Percentiles rank a stretch among this genome's conserved stretches.
phyloP scores from a whole-genome alignment of 495 filamentous ascomycete species.

The Cercophora samala region DNA sequence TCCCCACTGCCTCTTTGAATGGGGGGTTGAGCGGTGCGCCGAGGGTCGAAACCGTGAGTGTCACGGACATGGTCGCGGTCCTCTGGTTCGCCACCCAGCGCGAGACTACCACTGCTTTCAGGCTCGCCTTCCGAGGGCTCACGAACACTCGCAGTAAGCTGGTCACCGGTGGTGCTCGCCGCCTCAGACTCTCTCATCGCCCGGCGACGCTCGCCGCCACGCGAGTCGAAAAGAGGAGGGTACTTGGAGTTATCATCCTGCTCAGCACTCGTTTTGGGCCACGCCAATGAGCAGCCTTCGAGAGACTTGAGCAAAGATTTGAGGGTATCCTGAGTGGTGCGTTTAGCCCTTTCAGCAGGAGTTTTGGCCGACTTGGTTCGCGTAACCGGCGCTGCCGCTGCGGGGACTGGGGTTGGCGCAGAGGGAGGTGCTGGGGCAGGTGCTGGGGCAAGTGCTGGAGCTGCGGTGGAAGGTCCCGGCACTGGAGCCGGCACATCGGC shows the following conservation, averaged over 20 bases:
- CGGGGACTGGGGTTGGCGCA: background rate
- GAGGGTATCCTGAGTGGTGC: slow-evolving; percentile 24
- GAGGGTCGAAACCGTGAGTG: slow-evolving; percentile 49
- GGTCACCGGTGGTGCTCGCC: slow-evolving; percentile 54
- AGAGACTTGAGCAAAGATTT: slow-evolving; percentile 36
- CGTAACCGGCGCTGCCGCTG: background rate
- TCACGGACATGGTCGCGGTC: slow-evolving; percentile 58
- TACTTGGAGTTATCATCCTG: slow-evolving; percentile 39
- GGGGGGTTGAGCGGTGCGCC: slow-evolving; percentile 64
- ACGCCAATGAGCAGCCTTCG: slow-evolving; percentile 29
- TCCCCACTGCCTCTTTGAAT: slow-evolving; percentile 61
- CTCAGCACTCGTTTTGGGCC: slow-evolving; percentile 27
- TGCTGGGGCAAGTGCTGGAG: slow-evolving; percentile 2
- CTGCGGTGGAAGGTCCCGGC: background rate
- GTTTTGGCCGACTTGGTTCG: slow-evolving; percentile 11
- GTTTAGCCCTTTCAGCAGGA: slow-evolving; percentile 18
- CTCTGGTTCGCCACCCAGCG: slow-evolving; percentile 87
- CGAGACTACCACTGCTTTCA: slow-evolving; percentile 77
- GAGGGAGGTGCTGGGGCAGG: slow-evolving; percentile 15
- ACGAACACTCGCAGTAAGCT: slow-evolving; percentile 39
- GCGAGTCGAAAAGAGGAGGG: slow-evolving; percentile 76
- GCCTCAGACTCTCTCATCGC: slow-evolving; percentile 69
- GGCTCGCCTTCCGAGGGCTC: slow-evolving; percentile 51
- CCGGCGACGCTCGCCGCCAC: slow-evolving; percentile 72
- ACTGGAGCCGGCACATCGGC: slow-evolving; percentile 19